phyloP scores from a whole-genome alignment of 208 protist species.

The Trypanosoma caninum region DNA sequence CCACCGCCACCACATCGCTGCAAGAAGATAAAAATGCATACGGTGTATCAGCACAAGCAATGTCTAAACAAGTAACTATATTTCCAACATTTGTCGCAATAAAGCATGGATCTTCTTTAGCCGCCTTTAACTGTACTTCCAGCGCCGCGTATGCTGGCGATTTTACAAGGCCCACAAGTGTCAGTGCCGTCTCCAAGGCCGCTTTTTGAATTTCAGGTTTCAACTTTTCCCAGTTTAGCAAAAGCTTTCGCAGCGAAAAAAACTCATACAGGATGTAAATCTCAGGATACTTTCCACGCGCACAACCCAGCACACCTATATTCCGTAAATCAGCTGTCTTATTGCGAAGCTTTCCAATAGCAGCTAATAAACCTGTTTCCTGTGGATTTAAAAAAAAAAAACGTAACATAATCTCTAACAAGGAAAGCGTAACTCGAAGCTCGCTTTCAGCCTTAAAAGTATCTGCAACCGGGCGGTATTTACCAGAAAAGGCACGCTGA shows the following conservation, averaged over 20 bases:
- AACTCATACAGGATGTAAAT: slow-evolving; percentile 58
- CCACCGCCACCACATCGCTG: background rate
- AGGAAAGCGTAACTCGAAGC: slow-evolving; percentile 31
- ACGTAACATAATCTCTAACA: slow-evolving; percentile 43
- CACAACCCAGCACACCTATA: slow-evolving; percentile 25
- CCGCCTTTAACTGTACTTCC: background rate
- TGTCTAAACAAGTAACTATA: slow-evolving; percentile 14
- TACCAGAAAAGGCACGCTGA: background rate
- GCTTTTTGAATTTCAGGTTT: slow-evolving; percentile 1
- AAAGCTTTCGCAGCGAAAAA: slow-evolving; percentile 47
- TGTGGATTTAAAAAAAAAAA: slow-evolving; percentile 32
- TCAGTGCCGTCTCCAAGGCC: slow-evolving; percentile 10
- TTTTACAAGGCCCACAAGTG: slow-evolving; percentile 8
- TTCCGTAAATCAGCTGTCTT: slow-evolving; percentile 31
- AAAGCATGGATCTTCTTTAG: background rate
- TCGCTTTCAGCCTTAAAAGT: slow-evolving; percentile 10
- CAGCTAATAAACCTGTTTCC: slow-evolving; percentile 19
- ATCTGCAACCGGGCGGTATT: slow-evolving; percentile 2
- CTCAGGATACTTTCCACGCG: slow-evolving; percentile 32
- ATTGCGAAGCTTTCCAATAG: slow-evolving; percentile 31
- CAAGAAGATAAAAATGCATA: slow-evolving; percentile 25
- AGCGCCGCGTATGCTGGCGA: slow-evolving; percentile 20
- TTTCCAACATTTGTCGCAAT: background rate
- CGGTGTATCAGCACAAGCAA: slow-evolving; percentile 17
- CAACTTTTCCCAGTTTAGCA: slow-evolving; percentile 36